Conservation (phyloP, 306 rosid species). For the Cucumis melo region DNA sequence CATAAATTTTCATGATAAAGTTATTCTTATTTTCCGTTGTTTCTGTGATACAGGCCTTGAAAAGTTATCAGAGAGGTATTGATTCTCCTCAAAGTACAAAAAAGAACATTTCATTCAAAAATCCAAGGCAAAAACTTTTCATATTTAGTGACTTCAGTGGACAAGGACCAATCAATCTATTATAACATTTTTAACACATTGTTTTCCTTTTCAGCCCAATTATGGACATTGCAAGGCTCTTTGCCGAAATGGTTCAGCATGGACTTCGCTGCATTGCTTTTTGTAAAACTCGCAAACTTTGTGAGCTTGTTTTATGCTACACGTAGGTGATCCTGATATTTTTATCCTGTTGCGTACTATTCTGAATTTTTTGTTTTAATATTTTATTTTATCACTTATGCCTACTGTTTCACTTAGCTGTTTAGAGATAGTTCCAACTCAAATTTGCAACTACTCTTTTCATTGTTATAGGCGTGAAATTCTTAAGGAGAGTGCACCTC, state of each 20-base stretch:
- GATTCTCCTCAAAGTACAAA: constrained; percentile 18
- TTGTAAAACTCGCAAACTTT: constrained; percentile 80
- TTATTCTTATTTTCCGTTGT: constrained; percentile 11
- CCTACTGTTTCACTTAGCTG: background rate
- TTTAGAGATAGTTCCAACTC: constrained; percentile 8
- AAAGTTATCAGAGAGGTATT: constrained; percentile 11
- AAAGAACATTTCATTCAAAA: constrained; percentile 27
- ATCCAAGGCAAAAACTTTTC: constrained; percentile 42
- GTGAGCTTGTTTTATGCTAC: constrained; percentile 68
- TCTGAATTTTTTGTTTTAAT: background rate
- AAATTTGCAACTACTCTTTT: constrained; percentile 11
- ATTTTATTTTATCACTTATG: background rate
- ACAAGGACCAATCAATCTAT: background rate
- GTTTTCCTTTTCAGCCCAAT: constrained; percentile 49
- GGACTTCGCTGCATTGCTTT: constrained; percentile 93
- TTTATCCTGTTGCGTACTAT: constrained; percentile 1
- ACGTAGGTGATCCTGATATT: constrained; percentile 56
- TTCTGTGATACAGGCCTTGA: constrained; percentile 23
- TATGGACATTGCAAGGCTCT: constrained; percentile 50
- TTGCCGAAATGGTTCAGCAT: constrained; percentile 97
- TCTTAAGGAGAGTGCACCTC: constrained; percentile 65
- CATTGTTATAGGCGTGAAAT: constrained; percentile 60
- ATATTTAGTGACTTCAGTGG: background rate
- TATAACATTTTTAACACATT: background rate
- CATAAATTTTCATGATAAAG: background rate